Conservation (phyloP, 305 asterid genomes). For the Salvia sclarea region DNA sequence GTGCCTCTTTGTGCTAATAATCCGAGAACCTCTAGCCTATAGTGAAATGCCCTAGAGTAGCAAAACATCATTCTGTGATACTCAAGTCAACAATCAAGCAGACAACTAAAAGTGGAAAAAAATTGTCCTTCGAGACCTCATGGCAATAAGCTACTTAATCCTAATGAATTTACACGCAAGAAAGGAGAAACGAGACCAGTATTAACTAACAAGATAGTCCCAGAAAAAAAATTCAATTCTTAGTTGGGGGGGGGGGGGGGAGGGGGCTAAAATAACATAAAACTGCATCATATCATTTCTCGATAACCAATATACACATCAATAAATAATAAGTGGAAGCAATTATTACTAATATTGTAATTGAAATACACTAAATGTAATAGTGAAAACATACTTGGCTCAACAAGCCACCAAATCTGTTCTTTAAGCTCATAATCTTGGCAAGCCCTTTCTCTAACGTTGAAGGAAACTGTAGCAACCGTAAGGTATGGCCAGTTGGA, state of each 20-base stretch:
- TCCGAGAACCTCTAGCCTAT: too few relatives aligned
- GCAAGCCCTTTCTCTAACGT: slow-evolving; percentile 90
- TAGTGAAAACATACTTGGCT: slow-evolving; percentile 61
- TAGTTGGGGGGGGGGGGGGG: too few relatives aligned
- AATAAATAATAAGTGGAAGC: not conserved
- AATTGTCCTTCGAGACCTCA: not conserved
- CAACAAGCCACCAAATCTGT: slow-evolving; percentile 82
- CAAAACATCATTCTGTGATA: too few relatives aligned
- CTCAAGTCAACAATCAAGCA: too few relatives aligned
- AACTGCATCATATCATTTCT: not conserved
- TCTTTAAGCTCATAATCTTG: slow-evolving; percentile 88
- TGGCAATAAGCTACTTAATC: not conserved
- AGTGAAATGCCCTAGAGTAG: too few relatives aligned
- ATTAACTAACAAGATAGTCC: not conserved
- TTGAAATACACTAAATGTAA: not conserved
- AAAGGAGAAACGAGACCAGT: not conserved
- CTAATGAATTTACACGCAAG: not conserved
- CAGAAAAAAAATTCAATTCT: not conserved
- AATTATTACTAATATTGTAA: not conserved
- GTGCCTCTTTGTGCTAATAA: too few relatives aligned
- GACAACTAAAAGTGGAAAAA: too few relatives aligned
- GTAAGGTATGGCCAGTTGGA: slow-evolving; percentile 97
- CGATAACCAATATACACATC: not conserved
- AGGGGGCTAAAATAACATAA: not conserved
- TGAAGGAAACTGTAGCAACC: slow-evolving; percentile 91